Percentiles rank a stretch among this genome's conserved stretches.
Conservation (phyloP, 192 early-diverging fungal genomes). For the Podila horticola region DNA sequence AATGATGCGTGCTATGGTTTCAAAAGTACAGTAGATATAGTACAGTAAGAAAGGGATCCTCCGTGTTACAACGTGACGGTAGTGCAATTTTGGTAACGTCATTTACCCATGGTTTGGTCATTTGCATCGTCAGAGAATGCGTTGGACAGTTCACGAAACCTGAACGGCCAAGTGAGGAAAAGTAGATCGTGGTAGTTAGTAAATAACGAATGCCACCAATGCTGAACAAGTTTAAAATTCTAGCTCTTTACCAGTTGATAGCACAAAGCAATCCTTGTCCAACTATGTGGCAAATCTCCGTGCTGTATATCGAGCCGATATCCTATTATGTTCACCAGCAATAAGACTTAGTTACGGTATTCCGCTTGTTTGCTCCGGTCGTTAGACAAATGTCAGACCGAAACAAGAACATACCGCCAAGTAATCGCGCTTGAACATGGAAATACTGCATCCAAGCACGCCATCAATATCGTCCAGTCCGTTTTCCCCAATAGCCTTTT, state of each 20-base stretch:
- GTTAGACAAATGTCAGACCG: background rate
- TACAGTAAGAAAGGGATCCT: background rate
- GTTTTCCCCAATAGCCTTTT: slow-evolving; percentile 63
- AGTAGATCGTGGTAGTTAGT: slow-evolving; percentile 10
- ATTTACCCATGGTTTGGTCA: slow-evolving; percentile 46
- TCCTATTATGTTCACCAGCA: slow-evolving; percentile 30
- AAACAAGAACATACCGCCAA: slow-evolving; percentile 24
- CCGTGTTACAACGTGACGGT: background rate
- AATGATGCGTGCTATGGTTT: slow-evolving; percentile 41
- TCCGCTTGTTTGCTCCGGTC: background rate
- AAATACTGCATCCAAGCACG: slow-evolving; percentile 73
- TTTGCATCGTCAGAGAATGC: slow-evolving; percentile 61
- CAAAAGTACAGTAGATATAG: background rate
- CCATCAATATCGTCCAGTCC: slow-evolving; percentile 73
- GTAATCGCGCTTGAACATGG: slow-evolving; percentile 55
- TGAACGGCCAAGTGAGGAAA: slow-evolving; percentile 50
- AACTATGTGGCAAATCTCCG: slow-evolving; percentile 51
- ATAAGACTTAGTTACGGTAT: slow-evolving; percentile 14
- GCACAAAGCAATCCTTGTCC: slow-evolving; percentile 54
- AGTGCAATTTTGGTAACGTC: background rate
- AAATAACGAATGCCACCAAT: background rate
- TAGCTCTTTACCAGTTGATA: slow-evolving; percentile 57
- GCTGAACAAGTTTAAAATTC: no score
- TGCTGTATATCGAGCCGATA: slow-evolving; percentile 29
- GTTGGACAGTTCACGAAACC: slow-evolving; percentile 77